These are phyloP conservation scores for Neotropicomus parvogracilis DNA, from an alignment of 1,284 basidiomycete genomes.

Conservation along the genomic window DNA sequence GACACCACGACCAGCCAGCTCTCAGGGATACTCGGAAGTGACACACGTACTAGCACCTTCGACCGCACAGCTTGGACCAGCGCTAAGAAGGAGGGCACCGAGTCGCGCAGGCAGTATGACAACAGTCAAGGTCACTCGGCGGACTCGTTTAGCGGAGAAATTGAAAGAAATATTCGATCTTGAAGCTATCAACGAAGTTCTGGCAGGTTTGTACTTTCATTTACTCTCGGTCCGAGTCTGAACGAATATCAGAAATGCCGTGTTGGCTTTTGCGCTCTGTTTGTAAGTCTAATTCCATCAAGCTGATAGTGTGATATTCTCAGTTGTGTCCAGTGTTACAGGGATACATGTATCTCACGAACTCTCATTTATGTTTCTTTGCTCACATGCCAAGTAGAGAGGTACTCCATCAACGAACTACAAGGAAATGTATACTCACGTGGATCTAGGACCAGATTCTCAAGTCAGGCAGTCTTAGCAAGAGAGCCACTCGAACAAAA, in stretches of 20 bases:
- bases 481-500: slow-evolving; percentile 82
- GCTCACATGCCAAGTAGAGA: slow-evolving; percentile 90
- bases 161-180: slow-evolving; percentile 83
- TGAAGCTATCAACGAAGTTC: slow-evolving; percentile 74
- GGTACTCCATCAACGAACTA: slow-evolving; percentile 41
- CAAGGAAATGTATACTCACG: slow-evolving; percentile 12
- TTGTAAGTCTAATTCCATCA: slow-evolving; percentile 51
- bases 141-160: slow-evolving; percentile 75
- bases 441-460: slow-evolving; percentile 71
- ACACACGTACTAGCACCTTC: slow-evolving; percentile 1
- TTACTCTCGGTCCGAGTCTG: slow-evolving; percentile 14
- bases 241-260: slow-evolving; percentile 62
- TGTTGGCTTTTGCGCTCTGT: slow-evolving; percentile 86
- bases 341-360: slow-evolving; percentile 95
- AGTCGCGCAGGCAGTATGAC: slow-evolving; percentile 62
- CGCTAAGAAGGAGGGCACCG: slow-evolving; percentile 24
- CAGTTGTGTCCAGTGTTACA: slow-evolving; percentile 67
- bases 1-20: slow-evolving; percentile 41
- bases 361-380: slow-evolving; percentile 92
- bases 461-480: slow-evolving; percentile 81
- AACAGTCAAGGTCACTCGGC: slow-evolving; percentile 67
- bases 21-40: slow-evolving; percentile 24
- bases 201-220: slow-evolving; percentile 56
- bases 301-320: slow-evolving; percentile 6
- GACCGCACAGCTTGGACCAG: slow-evolving; percentile 21